These are phyloP conservation scores for Trypanosoma mega DNA, from an alignment of 208 protist genomes.

Conservation along the genomic window DNA sequence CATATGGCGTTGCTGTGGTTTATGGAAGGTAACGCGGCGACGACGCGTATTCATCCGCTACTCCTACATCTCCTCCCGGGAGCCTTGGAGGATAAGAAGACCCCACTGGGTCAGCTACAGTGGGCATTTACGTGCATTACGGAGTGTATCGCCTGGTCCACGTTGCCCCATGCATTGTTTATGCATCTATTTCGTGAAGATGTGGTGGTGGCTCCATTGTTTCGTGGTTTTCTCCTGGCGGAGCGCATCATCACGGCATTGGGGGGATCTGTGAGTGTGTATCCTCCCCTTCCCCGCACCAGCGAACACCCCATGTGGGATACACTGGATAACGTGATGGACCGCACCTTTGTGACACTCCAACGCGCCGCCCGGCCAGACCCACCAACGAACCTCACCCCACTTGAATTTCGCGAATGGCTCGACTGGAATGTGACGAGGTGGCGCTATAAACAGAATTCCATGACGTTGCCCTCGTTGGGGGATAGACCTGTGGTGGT, in stretches of 20 bases:
- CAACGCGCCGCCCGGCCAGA: constrained; percentile 51
- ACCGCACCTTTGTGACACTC: constrained; percentile 64
- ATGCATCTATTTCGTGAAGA: constrained; percentile 92
- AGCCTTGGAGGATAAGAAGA: constrained; percentile 87
- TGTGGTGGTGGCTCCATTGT: constrained; percentile 96
- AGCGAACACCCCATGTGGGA: constrained; percentile 93
- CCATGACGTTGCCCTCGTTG: constrained; percentile 19
- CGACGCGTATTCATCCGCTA: constrained; percentile 67
- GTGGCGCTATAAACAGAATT: constrained; percentile 67
- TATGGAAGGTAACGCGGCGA: constrained; percentile 51
- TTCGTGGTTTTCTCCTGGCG: constrained; percentile 97
- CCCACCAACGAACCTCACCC: constrained; percentile 45
- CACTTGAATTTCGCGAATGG: constrained; percentile 81
- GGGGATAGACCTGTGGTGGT: constrained; percentile 36
- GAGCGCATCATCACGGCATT: constrained; percentile 94
- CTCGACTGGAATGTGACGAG: constrained; percentile 59
- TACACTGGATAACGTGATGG: constrained; percentile 76
- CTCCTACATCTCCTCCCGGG: constrained; percentile 77
- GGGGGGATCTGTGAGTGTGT: constrained; percentile 92
- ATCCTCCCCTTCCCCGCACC: constrained; percentile 91
- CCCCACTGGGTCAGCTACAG: constrained; percentile 96
- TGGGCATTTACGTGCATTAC: constrained; percentile 99
- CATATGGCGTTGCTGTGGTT: constrained; percentile 96
- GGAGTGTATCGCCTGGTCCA: constrained; percentile 98
- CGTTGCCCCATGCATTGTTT: constrained; percentile 79